Conservation (phyloP, 108 stramenopile species). For the Aurantiochytrium sp. region DNA sequence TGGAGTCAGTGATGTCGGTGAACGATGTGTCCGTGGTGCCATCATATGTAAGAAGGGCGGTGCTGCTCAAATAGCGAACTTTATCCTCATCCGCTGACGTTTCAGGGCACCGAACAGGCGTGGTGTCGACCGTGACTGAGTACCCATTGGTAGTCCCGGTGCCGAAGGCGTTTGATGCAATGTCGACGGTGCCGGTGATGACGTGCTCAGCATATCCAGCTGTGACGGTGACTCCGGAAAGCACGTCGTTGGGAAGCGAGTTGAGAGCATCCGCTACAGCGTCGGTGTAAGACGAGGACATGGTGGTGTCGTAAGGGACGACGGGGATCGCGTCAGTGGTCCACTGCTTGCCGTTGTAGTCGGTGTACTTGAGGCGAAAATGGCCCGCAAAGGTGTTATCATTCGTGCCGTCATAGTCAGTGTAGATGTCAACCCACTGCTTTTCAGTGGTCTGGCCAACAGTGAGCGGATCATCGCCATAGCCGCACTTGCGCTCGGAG, state of each 20-base stretch:
- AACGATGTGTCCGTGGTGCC: background rate
- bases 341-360: conserved; percentile 9
- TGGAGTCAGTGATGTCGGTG: background rate
- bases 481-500: conserved; percentile 39
- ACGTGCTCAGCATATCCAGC: background rate
- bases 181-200: background rate
- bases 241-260: conserved; percentile 11
- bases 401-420: background rate
- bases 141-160: background rate
- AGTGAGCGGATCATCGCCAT: conserved; percentile 55
- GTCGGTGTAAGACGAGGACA: background rate
- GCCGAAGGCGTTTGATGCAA: background rate
- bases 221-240: background rate
- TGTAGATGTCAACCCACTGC: background rate
- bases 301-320: background rate
- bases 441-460: background rate
- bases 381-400: background rate
- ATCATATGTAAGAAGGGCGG: background rate
- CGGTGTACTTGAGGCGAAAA: background rate
- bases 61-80: background rate
- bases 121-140: background rate
- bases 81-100: background rate
- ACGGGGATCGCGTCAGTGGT: background rate
- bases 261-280: background rate
- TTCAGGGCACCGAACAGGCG: background rate